These are phyloP conservation scores for Truncatella angustata DNA, from an alignment of 2,329 filamentous ascomycete species.

Conservation along the genomic window DNA sequence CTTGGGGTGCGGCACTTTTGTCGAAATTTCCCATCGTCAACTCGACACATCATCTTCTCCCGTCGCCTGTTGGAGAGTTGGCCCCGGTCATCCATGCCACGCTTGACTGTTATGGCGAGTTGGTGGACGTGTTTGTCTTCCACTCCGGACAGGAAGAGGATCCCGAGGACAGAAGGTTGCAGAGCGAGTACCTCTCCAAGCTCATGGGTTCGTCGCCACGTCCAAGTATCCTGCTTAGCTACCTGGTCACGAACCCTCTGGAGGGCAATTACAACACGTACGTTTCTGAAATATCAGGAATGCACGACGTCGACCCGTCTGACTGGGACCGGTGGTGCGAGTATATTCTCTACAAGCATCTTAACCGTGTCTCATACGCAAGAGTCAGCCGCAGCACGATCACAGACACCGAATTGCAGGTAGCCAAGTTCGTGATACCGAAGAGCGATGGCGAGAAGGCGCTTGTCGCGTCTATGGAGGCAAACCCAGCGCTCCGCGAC, in stretches of 20 bases:
- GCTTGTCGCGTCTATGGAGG: slow-evolving; percentile 36
- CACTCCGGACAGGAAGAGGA: slow-evolving; percentile 98
- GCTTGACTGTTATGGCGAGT: slow-evolving; percentile 83
- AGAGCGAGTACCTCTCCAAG: slow-evolving; percentile 80
- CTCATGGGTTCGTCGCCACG: slow-evolving; percentile 82
- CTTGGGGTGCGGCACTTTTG: slow-evolving; percentile 88
- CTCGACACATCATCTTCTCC: slow-evolving; percentile 92
- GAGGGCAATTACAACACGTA: slow-evolving; percentile 97
- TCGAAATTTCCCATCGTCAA: slow-evolving; percentile 98
- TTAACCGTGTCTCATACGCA: slow-evolving; percentile 85
- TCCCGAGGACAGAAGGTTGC: slow-evolving; percentile 82
- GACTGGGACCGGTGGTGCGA: slow-evolving; percentile 99
- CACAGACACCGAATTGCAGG: slow-evolving; percentile 95
- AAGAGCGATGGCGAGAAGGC: slow-evolving; percentile 58
- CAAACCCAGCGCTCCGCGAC: slow-evolving; percentile 51
- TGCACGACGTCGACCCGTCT: slow-evolving; percentile 88
- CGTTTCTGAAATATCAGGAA: slow-evolving; percentile 80
- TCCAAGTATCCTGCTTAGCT: slow-evolving; percentile 82
- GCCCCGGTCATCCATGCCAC: slow-evolving; percentile 97
- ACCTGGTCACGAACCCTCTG: slow-evolving; percentile 86
- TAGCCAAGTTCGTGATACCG: slow-evolving; percentile 90
- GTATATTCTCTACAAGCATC: slow-evolving; percentile 92
- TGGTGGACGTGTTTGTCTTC: slow-evolving; percentile 95
- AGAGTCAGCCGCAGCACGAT: slow-evolving; percentile 86
- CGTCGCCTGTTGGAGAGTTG: slow-evolving; percentile 89